phyloP scores from a whole-genome alignment of 139 green algal genomes.

The Desmodesmus armatus region DNA sequence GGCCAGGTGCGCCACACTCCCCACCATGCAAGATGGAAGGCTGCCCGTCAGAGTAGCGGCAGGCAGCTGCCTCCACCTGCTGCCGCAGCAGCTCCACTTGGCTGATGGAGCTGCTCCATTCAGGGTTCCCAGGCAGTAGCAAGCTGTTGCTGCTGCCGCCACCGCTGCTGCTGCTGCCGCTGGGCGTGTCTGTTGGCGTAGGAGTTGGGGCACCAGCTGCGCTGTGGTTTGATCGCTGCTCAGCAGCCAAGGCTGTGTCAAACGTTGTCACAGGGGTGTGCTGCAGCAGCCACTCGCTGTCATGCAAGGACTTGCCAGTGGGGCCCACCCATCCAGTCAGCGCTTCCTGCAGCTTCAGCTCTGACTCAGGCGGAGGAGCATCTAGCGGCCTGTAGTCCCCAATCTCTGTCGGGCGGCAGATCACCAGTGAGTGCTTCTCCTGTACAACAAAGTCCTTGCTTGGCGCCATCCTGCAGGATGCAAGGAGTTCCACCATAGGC shows the following conservation, averaged over 20 bases:
- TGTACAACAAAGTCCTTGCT: constrained; percentile 25
- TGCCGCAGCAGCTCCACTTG: neutral
- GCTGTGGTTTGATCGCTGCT: neutral
- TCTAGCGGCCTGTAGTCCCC: too few relatives aligned
- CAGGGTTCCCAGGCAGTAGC: neutral
- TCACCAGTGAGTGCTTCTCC: neutral
- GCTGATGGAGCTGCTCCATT: constrained; percentile 13
- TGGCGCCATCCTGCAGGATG: constrained; percentile 29
- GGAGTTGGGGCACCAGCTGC: constrained; percentile 2
- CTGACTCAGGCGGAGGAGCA: too few relatives aligned
- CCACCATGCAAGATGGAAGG: neutral
- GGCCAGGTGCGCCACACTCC: too few relatives aligned
- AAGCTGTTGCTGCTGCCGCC: neutral
- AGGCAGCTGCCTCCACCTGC: constrained; percentile 30
- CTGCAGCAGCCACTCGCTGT: too few relatives aligned
- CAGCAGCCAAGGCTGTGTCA: too few relatives aligned
- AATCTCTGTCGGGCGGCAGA: constrained; percentile 18
- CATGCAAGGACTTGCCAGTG: neutral
- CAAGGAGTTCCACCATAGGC: neutral
- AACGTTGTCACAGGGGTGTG: too few relatives aligned
- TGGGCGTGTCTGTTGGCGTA: too few relatives aligned
- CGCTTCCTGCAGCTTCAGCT: neutral
- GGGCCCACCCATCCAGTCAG: neutral
- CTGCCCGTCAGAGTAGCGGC: neutral
- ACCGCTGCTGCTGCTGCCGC: neutral